A percentile compares a stretch with the other conserved stretches of the same genome.
Conservation (phyloP, 345 rosid genomes). For the Excoecaria cochinchinensis region DNA sequence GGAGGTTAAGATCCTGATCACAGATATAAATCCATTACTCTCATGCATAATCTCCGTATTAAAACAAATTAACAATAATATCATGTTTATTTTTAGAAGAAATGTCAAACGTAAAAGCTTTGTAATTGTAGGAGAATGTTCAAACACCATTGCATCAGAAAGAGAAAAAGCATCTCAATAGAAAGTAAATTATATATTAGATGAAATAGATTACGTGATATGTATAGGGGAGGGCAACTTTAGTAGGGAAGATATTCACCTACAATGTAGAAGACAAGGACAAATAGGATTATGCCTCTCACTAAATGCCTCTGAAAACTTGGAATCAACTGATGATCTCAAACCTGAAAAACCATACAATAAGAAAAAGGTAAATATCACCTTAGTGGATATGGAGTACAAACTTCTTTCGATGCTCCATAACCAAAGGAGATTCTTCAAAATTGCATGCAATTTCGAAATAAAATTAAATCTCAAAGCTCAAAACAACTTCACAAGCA, state of each 20-base stretch:
- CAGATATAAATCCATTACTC: no score
- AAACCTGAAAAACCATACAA: constrained; percentile 49
- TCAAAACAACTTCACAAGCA: neutral
- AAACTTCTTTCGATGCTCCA: neutral
- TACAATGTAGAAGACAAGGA: constrained; percentile 3
- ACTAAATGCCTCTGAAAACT: constrained; percentile 76
- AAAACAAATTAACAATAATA: no score
- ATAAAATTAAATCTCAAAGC: neutral
- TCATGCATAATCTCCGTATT: no score
- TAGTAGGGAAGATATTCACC: neutral
- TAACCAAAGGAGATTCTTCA: neutral
- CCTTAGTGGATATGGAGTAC: neutral
- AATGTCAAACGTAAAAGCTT: no score
- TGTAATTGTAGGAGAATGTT: no score
- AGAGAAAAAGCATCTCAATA: no score
- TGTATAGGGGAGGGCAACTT: neutral
- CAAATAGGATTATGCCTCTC: constrained; percentile 25
- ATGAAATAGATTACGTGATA: no score
- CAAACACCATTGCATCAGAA: no score
- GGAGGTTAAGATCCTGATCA: no score
- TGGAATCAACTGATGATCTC: constrained; percentile 58
- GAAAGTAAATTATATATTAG: no score
- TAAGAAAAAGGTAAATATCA: neutral
- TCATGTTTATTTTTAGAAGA: no score
- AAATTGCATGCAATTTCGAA: neutral